Conservation (phyloP, 1,139 yeast species). For the Kodamaea sp. region DNA sequence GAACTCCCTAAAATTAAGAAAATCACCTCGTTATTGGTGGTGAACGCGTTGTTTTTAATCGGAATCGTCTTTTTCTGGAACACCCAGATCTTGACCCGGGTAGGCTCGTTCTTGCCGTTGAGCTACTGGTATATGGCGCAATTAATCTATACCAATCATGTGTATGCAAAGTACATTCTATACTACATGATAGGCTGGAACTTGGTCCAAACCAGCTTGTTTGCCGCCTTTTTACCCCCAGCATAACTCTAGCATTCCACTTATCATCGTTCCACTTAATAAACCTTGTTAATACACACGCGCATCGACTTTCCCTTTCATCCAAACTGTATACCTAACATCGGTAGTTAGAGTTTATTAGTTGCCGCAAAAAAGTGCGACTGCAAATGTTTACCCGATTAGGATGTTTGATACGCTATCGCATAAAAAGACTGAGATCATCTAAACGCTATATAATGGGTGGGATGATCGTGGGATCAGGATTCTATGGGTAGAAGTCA, state of each 20-base stretch:
- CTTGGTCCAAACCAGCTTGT: slow-evolving; percentile 58
- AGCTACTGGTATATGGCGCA: slow-evolving; percentile 69
- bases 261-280: too few relatives aligned
- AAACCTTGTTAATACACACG: too few relatives aligned
- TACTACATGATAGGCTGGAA: slow-evolving; percentile 55
- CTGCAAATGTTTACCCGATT: slow-evolving; percentile 16
- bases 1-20: slow-evolving; percentile 35
- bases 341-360: too few relatives aligned
- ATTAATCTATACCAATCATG: slow-evolving; percentile 11
- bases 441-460: too few relatives aligned
- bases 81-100: slow-evolving; percentile 81
- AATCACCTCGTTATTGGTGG: slow-evolving; percentile 33
- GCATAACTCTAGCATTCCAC: too few relatives aligned
- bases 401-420: slow-evolving; percentile 15
- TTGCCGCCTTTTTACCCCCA: slow-evolving; percentile 72
- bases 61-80: slow-evolving; percentile 70
- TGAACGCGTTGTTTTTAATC: slow-evolving; percentile 44
- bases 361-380: background rate
- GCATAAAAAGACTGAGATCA: too few relatives aligned
- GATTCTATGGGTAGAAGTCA: too few relatives aligned
- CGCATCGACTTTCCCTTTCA: too few relatives aligned
- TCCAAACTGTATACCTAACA: too few relatives aligned
- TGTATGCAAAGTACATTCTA: slow-evolving; percentile 28
- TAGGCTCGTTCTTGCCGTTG: slow-evolving; percentile 74
- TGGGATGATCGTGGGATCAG: too few relatives aligned